phyloP scores from a whole-genome alignment of 129 eudicot genomes.

The Ambrosia trifida region DNA sequence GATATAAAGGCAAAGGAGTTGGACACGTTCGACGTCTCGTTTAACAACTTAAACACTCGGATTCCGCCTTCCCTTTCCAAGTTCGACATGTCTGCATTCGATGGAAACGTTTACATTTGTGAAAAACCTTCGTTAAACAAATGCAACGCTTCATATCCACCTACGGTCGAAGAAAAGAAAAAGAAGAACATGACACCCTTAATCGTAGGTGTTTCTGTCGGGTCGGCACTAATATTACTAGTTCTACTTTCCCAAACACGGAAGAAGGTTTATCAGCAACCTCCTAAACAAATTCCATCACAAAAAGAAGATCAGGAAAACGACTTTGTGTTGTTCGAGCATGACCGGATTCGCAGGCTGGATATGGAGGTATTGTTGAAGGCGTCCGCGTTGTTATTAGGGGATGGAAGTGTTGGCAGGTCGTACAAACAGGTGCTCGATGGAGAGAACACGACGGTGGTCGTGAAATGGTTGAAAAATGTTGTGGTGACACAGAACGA shows the following conservation, averaged over 20 bases:
- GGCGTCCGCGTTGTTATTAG: background rate
- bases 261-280: background rate
- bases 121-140: background rate
- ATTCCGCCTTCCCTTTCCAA: background rate
- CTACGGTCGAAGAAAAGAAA: background rate
- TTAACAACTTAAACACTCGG: background rate
- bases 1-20: background rate
- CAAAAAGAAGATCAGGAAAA: background rate
- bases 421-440: background rate
- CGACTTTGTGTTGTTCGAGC: background rate
- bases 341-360: background rate
- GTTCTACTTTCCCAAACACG: background rate
- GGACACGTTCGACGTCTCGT: background rate
- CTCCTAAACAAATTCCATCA: background rate
- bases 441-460: background rate
- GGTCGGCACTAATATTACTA: background rate
- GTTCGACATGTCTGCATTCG: background rate
- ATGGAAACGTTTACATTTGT: background rate
- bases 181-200: background rate
- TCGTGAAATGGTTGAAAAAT: background rate
- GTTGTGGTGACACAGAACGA: background rate
- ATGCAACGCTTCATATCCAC: background rate
- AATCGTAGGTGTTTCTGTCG: background rate
- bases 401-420: background rate
- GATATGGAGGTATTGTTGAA: background rate